Conservation (phyloP, 2,329 filamentous ascomycete species). For the Ophiostoma ulmi region DNA sequence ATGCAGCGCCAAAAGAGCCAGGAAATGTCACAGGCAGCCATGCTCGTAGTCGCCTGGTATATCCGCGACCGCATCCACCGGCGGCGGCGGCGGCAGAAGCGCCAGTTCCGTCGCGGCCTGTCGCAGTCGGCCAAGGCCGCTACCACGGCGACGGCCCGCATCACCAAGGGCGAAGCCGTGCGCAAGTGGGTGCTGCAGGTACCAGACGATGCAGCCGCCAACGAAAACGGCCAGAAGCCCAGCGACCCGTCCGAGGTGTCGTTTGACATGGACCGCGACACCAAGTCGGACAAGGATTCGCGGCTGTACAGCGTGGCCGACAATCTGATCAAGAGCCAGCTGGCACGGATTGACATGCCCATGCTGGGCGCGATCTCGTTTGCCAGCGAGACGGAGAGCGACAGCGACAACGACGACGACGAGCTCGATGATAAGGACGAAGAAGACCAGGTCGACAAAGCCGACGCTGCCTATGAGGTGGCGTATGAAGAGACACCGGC, state of each 20-base stretch:
- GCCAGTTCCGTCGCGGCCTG: constrained; percentile 40
- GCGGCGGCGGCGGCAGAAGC: constrained; percentile 40
- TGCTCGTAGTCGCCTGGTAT: constrained; percentile 48
- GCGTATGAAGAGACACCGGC: constrained; percentile 29
- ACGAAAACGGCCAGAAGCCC: constrained; percentile 32
- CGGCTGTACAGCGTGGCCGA: constrained; percentile 44
- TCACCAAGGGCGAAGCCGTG: constrained; percentile 40
- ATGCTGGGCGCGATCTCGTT: constrained; percentile 43
- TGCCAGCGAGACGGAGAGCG: constrained; percentile 40
- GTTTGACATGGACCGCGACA: constrained; percentile 41
- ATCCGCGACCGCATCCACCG: constrained; percentile 45
- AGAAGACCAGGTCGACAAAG: constrained; percentile 30
- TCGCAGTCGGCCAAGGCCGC: constrained; percentile 12
- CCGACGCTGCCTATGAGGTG: constrained; percentile 29
- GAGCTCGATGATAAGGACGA: constrained; percentile 32
- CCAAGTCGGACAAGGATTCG: constrained; percentile 39
- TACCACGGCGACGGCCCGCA: constrained; percentile 10
- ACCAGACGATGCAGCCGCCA: constrained; percentile 33
- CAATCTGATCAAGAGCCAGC: constrained; percentile 45
- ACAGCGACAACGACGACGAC: constrained; percentile 34
- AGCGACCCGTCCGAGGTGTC: constrained; percentile 38
- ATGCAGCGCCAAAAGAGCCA: constrained; percentile 45
- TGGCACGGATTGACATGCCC: constrained; percentile 43
- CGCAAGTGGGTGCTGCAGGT: constrained; percentile 42
- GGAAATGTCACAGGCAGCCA: constrained; percentile 46